Evolutionary conservation across 495 filamentous ascomycete species (phyloP).

Genomic region (Alectoria sarmentosa): DNA sequence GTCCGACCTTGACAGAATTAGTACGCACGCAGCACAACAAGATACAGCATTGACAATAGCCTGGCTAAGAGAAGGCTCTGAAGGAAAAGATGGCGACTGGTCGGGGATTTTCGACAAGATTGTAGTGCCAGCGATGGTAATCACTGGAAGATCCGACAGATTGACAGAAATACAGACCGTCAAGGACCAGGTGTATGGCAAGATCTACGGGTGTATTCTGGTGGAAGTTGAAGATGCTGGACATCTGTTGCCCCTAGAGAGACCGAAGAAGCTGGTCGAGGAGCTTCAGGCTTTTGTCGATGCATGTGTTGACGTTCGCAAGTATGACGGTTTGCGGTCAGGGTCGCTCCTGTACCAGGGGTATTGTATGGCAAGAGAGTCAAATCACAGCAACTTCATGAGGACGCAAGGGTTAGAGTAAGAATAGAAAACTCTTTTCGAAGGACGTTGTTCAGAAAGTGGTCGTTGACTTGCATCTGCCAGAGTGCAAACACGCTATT

Average conservation of each 20-base stretch:
- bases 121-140: background rate
- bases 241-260: background rate
- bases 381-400: background rate
- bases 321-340: background rate
- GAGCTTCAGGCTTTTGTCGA: background rate
- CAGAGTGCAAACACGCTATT: background rate
- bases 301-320: background rate
- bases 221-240: constrained; percentile 3
- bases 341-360: background rate
- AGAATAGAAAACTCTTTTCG: background rate
- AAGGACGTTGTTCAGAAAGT: background rate
- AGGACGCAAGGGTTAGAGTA: constrained; percentile 2
- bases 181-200: background rate
- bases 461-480: background rate
- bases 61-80: background rate
- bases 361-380: background rate
- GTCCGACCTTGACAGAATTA: background rate
- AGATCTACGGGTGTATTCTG: background rate
- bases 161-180: background rate
- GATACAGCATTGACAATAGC: background rate
- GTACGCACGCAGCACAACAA: background rate
- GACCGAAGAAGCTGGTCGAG: background rate
- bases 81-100: constrained; percentile 2
- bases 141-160: background rate
- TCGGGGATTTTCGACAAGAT: background rate